Base-by-base conservation (phyloP, 1,284 basidiomycete genomes). In the Ganoderma multipileum region DNA sequence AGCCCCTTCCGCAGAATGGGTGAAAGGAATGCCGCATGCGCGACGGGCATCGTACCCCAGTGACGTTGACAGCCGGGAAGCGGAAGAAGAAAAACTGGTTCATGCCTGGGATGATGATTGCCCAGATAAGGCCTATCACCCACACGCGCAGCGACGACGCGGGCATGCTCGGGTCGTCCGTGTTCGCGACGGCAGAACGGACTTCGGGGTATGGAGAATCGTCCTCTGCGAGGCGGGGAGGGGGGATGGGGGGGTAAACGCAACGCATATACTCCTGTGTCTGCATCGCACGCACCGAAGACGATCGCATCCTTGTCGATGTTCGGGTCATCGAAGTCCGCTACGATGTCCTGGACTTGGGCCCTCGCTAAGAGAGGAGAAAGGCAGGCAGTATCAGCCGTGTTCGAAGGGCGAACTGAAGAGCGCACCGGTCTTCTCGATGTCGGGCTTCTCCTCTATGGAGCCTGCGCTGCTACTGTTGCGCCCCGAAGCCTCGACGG, bases 131-230 rank as follows among this genome's bases (percentile, higher is more conserved):
- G 47, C 86, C 87, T 39, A 91, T 83, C 11, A 85, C 76, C 88
- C 88, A 90, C 14, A 85, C 84, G 52, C 89, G 86, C 63, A 90
- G 74, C 0, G 89, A 90, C 52, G 84, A 83, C 12, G 83, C 85
- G 14, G 89, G 89, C 81, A 91, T 88, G 20, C 81, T 76, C 9
- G 85, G 84, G 76, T 91, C 90, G 73, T 91, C 90, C 36, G 85
- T 86, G 75, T 89, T 87, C 63, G 88, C 87, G 28, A 91, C 89
- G 30, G 88, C 87, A 33, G 89, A 87, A 54, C 90, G 86, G 28
- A 91, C 90, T 76, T 90, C 89, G 41, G 86, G 85, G 73, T 89
- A 89, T 0, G 87, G 87, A 14, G 87, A 89, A 72, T 84, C 86
- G 70, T 87, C 85, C 79, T 81, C 79, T 81, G 63, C 18, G 16